Percentiles rank a stretch among this genome's conserved stretches.
These are phyloP conservation scores for Cerioporus squamosus DNA, from an alignment of 1,284 basidiomycete genomes.

Conservation along the genomic window DNA sequence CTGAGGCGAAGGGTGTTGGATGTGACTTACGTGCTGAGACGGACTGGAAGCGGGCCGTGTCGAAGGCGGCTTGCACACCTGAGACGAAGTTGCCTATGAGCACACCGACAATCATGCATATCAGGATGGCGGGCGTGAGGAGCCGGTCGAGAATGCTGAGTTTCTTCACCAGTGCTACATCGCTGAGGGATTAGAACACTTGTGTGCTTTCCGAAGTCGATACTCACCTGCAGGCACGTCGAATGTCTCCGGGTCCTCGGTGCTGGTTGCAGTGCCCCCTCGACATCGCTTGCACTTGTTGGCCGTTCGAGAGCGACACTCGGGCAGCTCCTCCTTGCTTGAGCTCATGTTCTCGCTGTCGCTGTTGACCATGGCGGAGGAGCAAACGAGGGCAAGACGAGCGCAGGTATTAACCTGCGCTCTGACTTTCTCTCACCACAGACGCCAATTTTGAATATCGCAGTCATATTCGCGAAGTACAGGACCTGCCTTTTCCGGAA, in stretches of 20 bases:
- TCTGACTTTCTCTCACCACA: conserved; percentile 15
- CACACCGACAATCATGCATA: conserved; percentile 83
- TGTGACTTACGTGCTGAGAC: conserved; percentile 63
- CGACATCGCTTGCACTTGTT: background rate
- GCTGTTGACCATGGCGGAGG: background rate
- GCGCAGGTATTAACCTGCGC: background rate
- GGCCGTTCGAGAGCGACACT: background rate
- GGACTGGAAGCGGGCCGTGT: conserved; percentile 53
- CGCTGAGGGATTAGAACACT: no score
- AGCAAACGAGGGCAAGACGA: background rate
- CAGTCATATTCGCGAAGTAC: conserved; percentile 21
- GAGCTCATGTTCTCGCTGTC: background rate
- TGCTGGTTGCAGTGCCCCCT: background rate
- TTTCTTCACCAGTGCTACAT: conserved; percentile 47
- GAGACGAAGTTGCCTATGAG: conserved; percentile 72
- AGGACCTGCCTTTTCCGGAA: conserved; percentile 1
- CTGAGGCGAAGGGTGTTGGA: conserved; percentile 21
- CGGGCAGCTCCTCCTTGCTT: background rate
- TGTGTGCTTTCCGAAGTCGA: background rate
- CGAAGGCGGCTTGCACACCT: conserved; percentile 54
- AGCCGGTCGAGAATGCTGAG: conserved; percentile 67
- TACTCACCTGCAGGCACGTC: conserved; percentile 11
- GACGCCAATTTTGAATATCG: conserved; percentile 26
- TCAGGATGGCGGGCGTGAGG: conserved; percentile 72
- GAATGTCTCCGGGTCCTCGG: background rate